Evolutionary conservation across 2,329 filamentous ascomycete genomes (phyloP), one percentile per base, ranked within the genome.

Genomic region (Diaporthe sp.): DNA sequence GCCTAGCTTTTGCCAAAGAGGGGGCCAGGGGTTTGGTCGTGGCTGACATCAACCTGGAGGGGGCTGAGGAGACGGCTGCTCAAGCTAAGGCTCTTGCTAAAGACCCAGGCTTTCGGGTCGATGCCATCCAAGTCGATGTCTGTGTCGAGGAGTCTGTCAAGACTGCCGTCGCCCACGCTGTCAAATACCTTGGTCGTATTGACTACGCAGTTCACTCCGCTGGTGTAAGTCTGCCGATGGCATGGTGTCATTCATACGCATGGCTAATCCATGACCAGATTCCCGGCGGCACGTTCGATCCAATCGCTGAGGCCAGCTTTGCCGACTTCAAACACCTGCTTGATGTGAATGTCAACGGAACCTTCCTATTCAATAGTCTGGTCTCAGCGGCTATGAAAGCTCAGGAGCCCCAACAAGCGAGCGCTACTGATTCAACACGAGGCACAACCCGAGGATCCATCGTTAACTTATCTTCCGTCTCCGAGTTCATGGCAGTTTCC

Each of bases 161-260:
- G 15, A 25, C 31, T 9, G 51, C 69, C 13, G 22, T 75, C 3
- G n/a, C 49, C 4, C 59, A 59, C 17, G 69, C 70, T 0, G 15
- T 25, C n/a, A 28, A 61, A n/a, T 42, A 17, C 2, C 44, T 75
- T 12, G 70, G 74, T 6, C 59, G 74, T 3, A 73, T 73, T 17
- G 70, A 73, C 25, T 73, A 75, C 13, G 74, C 68, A 28, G 69
- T 75, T 9, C 74, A 75, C n/a, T 75, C 74, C 12, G 69, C 74
- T 31, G 69, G 74, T 46, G 69, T 73, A 31, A 68, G 74, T 73
- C 34, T 3, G 51, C 12, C 28, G 9, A 61, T 10, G 10, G 4
- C 1, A 10, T n/a, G 6, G 25, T 3, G 12, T 12, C 4, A 4
- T 55, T 9, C 25, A 22, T 39, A 9, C 5, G 17, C 9, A 19